Evolutionary conservation across 805 yeast species (phyloP).

Genomic region (Phaffomyces antillensis): DNA sequence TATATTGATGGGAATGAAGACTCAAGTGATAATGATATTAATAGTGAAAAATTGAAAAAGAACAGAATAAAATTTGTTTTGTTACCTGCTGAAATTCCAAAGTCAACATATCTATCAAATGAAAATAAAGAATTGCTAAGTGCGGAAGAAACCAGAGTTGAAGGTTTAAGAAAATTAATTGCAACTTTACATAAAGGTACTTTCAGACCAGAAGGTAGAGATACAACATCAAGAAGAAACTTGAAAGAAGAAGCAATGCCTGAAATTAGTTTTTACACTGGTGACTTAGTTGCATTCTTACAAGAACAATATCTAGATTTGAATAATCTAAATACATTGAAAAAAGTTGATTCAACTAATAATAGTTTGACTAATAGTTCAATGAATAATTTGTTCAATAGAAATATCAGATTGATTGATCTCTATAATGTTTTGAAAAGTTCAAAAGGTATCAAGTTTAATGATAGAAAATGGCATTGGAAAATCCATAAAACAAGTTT

Average conservation of each 20-base stretch:
- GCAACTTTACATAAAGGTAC: constrained; percentile 53
- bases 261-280: constrained; percentile 82
- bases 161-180: constrained; percentile 71
- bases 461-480: constrained; percentile 90
- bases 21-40: too few relatives aligned
- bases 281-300: constrained; percentile 65
- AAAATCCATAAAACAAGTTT: constrained; percentile 70
- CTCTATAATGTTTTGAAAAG: constrained; percentile 65
- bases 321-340: not conserved
- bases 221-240: constrained; percentile 15
- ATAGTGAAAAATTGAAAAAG: constrained; percentile 34
- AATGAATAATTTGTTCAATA: constrained; percentile 33
- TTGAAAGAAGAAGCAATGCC: constrained; percentile 49
- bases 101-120: constrained; percentile 33
- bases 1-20: constrained; percentile 69
- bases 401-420: constrained; percentile 40
- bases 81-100: constrained; percentile 68
- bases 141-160: constrained; percentile 86
- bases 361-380: not conserved
- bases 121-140: constrained; percentile 54
- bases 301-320: constrained; percentile 29
- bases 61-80: constrained; percentile 79
- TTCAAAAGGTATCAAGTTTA: constrained; percentile 54
- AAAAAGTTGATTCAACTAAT: constrained; percentile 19
- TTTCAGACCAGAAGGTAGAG: constrained; percentile 36